Conservation (phyloP, 2,329 filamentous ascomycete species). For the Aspergillus alliaceus region DNA sequence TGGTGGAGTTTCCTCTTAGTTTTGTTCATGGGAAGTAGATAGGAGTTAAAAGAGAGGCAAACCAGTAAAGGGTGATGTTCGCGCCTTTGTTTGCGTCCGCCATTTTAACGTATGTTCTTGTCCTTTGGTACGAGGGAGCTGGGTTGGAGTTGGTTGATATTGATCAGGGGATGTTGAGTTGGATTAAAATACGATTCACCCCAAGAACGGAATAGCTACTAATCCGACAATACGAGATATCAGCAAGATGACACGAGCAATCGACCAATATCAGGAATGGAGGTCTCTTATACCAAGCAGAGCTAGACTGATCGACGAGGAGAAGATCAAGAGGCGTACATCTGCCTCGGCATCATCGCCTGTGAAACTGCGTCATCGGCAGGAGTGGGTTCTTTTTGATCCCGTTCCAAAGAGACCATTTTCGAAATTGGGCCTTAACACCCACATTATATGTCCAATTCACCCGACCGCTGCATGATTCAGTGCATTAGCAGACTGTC, state of each 20-base stretch:
- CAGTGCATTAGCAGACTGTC: not conserved
- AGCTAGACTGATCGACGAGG: not conserved
- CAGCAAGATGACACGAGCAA: not conserved
- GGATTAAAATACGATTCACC: too few species aligned
- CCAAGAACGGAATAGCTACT: too few species aligned
- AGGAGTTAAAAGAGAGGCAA: conserved; percentile 12
- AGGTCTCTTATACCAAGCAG: not conserved
- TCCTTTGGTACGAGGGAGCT: not conserved
- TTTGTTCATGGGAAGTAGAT: not conserved
- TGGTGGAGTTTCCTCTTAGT: conserved; percentile 34
- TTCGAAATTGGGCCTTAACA: not conserved
- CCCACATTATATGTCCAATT: not conserved
- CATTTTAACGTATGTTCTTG: conserved; percentile 11
- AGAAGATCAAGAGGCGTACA: too few species aligned
- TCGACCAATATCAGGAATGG: not conserved
- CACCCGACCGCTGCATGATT: not conserved
- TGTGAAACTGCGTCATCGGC: conserved; percentile 5
- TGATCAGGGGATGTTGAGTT: too few species aligned
- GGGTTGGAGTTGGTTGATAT: not conserved
- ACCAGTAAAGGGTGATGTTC: conserved; percentile 68
- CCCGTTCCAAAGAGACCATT: not conserved
- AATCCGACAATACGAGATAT: too few species aligned
- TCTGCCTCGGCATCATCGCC: too few species aligned
- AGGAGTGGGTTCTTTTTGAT: not conserved
- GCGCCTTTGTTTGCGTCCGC: conserved; percentile 30